Percentiles rank a stretch among this genome's conserved stretches.
Evolutionary conservation across 495 filamentous ascomycete species (phyloP).

Genomic region (Hyaloscypha hepaticicola): DNA sequence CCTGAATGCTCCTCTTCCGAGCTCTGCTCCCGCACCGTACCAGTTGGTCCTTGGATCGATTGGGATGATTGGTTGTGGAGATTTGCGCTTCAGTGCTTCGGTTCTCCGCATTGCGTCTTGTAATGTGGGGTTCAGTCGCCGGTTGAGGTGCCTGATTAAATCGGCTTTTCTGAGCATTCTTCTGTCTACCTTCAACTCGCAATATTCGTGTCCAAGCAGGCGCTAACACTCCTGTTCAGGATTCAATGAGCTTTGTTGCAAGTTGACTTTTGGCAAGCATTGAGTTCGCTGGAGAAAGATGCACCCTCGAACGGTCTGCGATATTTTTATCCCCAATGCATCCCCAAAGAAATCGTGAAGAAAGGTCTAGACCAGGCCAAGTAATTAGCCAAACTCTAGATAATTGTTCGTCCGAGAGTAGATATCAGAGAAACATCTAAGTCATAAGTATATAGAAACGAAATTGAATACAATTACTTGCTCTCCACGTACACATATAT

Average conservation of each 20-base stretch:
- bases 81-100: slow-evolving; percentile 43
- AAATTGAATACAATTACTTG: not conserved
- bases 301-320: not conserved
- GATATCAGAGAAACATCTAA: not conserved
- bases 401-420: not conserved
- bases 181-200: not conserved
- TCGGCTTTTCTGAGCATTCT: slow-evolving; percentile 39
- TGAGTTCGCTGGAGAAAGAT: not conserved
- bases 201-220: not conserved
- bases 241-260: not conserved
- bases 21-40: slow-evolving; percentile 81
- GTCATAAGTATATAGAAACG: slow-evolving; percentile 7
- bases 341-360: not conserved
- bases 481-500: not conserved
- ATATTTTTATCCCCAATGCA: too few species aligned
- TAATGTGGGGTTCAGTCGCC: slow-evolving; percentile 30
- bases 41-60: slow-evolving; percentile 38
- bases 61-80: slow-evolving; percentile 92
- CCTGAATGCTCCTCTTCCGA: slow-evolving; percentile 75
- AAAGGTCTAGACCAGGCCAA: not conserved
- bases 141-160: slow-evolving; percentile 37
- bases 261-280: too few species aligned
- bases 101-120: slow-evolving; percentile 34
- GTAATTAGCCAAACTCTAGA: not conserved
- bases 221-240: not conserved